Evolutionary conservation across 202 grass and related monocot genomes (phyloP).

Genomic region (Brachypodium distachyon): DNA sequence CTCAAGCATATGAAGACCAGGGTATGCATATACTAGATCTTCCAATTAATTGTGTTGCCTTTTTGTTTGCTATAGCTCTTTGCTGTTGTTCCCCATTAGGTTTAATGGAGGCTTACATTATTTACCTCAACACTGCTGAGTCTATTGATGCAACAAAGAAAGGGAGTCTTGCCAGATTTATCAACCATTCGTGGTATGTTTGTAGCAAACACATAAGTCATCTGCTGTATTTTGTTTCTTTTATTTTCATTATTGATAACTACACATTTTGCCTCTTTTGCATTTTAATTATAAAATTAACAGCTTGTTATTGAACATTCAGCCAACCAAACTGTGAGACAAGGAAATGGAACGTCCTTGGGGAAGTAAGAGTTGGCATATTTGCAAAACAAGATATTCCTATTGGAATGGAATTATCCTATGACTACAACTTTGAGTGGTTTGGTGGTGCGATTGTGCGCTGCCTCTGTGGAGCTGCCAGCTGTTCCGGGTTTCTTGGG

Average conservation of each 20-base stretch:
- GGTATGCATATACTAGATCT: slow-evolving; percentile 38
- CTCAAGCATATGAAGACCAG: slow-evolving; percentile 83
- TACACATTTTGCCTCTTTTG: background rate
- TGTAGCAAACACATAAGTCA: background rate
- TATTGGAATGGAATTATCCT: slow-evolving; percentile 65
- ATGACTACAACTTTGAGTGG: slow-evolving; percentile 99
- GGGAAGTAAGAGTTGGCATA: slow-evolving; percentile 95
- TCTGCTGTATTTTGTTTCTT: slow-evolving; percentile 9
- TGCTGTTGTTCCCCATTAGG: slow-evolving; percentile 32
- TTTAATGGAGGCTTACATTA: slow-evolving; percentile 89
- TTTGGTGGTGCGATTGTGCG: slow-evolving; percentile 80
- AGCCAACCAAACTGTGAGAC: slow-evolving; percentile 96
- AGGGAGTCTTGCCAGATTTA: slow-evolving; percentile 94
- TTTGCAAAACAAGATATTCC: slow-evolving; percentile 93
- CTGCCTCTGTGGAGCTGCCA: slow-evolving; percentile 84
- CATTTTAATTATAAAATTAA: slow-evolving; percentile 32
- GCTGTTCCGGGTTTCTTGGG: slow-evolving; percentile 94
- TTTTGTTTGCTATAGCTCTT: slow-evolving; percentile 8
- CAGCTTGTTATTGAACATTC: slow-evolving; percentile 30
- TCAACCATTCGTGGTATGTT: slow-evolving; percentile 91
- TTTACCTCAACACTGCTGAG: slow-evolving; percentile 88
- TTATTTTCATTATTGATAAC: slow-evolving; percentile 5
- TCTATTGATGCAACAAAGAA: slow-evolving; percentile 97
- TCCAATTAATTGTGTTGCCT: background rate
- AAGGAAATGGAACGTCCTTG: slow-evolving; percentile 90